Base-by-base conservation (phyloP, 1,139 yeast species). In the Suhomyces bokatorum region DNA sequence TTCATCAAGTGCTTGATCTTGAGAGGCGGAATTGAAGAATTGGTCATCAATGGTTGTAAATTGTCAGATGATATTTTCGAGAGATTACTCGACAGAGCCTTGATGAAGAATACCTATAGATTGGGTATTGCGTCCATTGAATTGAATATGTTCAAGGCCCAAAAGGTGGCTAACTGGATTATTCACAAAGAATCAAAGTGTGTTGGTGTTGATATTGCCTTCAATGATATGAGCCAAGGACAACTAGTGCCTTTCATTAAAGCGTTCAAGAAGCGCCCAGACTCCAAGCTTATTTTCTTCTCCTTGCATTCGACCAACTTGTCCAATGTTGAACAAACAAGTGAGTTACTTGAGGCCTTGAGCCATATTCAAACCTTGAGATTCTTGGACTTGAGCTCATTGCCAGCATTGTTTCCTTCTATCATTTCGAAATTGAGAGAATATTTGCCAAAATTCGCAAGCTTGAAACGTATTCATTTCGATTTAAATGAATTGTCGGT, bases 141-240 rank as follows among this genome's bases (percentile, higher is more conserved):
- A 40, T 67, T 91, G 37, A 76, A 80, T 45, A 51, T 64, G 6
- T 76, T 72, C 29, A 89, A 88, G 52, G 67, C 87, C 11, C 64
- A 72, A 38, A 64, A 76, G 20, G 65, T 90, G 26, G 74, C 82
- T 15, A 67, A 78, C 40, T 87, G 95, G 93, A 73, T 86, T 37
- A 70, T 80, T 3, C 59, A 66, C 27, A 75, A 76, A 8, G 61
- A 66, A 14, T 73, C 82, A 14, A 74, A 75, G 14, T 81, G 91
- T 59, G 81, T 84, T 52, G 97, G 97, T 2, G 77, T 91, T 17
- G 97, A 90, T 68, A 66, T 90, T 39, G 96, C 93, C 1, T 90
- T 85, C 53, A 90, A 90, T 61, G 88, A 86, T 59, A 64, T 90
- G 50, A 75, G 81, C 42, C 57, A 74, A 6, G 80, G 80, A 4